Base-by-base conservation (phyloP, 805 yeast genomes). In the Ascoidea rubescens region DNA sequence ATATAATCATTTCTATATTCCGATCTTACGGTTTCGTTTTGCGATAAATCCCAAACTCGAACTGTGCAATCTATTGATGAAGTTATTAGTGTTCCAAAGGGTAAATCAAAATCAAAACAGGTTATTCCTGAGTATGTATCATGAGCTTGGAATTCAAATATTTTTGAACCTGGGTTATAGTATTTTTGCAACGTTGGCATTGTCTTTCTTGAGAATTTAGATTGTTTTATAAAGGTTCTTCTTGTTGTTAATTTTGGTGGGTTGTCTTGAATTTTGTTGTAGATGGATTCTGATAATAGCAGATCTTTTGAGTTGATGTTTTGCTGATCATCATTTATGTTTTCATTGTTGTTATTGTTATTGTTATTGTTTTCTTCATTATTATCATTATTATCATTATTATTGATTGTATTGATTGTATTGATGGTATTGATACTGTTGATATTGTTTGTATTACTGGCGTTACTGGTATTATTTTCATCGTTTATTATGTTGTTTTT, bases 21-120 rank as follows among this genome's bases (percentile, higher is more conserved):
- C 10, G 10, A 33, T 33, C 6, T 7, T 7, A 10, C 6, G 10
- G 42, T 33, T 7, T 33, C 42, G 12, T 49, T 47, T 53, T 76
- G 71, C 45, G 82, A 75, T 58, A 84, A 65, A 68, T 89, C 95
- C 96, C 96, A 89, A 4, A 89, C 84, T 56, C 83, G 74, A 4
- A 88, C 83, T 0, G 84, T 78, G 62, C 82, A 86, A 62, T 88
- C 96, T 58, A 79, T 67, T 10, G 88, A 78, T 0, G 96, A 87
- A 14, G 90, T 77, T 1, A 88, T 90, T 64, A 87, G 59, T 1
- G 80, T 79, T 1, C 89, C 90, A 64, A 81, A 84, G 12, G 91
- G 91, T 30, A 75, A 69, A 60, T 84, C 88, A 62, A 84, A 84
- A 56, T 81, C 89, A 54, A 84, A 62, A 42, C 79, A 71, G 1